Base-by-base conservation (phyloP, 192 early-diverging fungal species). In the Coemansia sp. region DNA sequence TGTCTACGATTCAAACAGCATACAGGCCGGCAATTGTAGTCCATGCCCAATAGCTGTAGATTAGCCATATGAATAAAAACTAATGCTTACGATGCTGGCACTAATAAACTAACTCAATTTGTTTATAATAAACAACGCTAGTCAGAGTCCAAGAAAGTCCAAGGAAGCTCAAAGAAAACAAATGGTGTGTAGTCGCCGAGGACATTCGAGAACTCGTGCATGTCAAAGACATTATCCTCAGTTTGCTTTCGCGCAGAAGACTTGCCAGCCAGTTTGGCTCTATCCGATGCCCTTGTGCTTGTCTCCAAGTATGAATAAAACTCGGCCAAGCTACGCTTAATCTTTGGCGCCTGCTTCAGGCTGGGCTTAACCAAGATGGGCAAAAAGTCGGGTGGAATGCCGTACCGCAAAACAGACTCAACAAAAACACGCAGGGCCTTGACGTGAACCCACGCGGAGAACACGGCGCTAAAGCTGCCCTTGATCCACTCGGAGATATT, bases 341-440 rank as follows among this genome's bases (percentile, higher is more conserved):
- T 84, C 84, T 92, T 95, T 44, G 83, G 68, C 27, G 95, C 94
- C 59, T 89, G 82, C 79, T 93, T 94, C 40, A 81, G 80, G 62
- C 87, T 90, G 24, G 93, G 84, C 83, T 83, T 85, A 27, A 97
- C 82, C 8, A 89, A 61, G 52, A 89, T 85, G 7, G 87, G 76
- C 59, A 87, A 68, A 64, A 98, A 99, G 69, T 99, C 91, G 32
- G 96, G 94, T 12, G 97, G 95, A 14, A 98, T 83, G 19, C 97
- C 97, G 69, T 99, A 98, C 50, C 97, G 94, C 62, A 99, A 74
- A 5, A 99, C 85, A 15, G 92, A 95, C 70, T 99, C 97, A 19
- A 99, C 94, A 84, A 94, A 98, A 17, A 97, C 87, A 7, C 96
- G 86, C 34, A 99, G 74, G 1, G 90, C 90, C 82, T 98, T 99